Conservation (phyloP, 176 grass and related monocot genomes). For the Pharus latifolius region DNA sequence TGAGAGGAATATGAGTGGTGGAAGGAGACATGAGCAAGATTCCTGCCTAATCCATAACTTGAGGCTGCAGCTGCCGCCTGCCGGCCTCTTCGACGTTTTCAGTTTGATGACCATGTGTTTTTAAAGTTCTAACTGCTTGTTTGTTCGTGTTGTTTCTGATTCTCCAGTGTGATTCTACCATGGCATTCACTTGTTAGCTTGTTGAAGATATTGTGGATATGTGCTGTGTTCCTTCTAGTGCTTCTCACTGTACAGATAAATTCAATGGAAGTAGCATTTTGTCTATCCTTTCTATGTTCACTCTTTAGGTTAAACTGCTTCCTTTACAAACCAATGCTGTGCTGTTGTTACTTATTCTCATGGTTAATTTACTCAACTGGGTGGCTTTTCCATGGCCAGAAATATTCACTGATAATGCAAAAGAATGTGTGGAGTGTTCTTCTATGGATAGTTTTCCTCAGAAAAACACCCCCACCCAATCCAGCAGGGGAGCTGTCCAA, state of each 20-base stretch:
- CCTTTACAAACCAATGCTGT: neutral
- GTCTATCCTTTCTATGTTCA: neutral
- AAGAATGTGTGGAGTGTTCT: neutral
- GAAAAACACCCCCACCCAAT: neutral
- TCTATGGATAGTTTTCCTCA: neutral
- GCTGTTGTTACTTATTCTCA: neutral
- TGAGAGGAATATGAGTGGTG: slow-evolving; percentile 51
- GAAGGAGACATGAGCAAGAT: slow-evolving; percentile 31
- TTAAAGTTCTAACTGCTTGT: neutral
- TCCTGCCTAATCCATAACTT: slow-evolving; percentile 68
- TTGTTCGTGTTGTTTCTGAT: slow-evolving; percentile 21
- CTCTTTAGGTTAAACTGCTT: neutral
- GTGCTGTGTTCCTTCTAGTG: slow-evolving; percentile 1
- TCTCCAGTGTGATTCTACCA: neutral
- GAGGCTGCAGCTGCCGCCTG: slow-evolving; percentile 18
- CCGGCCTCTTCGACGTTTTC: slow-evolving; percentile 20
- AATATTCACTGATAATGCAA: neutral
- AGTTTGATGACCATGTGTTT: slow-evolving; percentile 6
- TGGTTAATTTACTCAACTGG: neutral
- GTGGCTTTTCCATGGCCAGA: neutral
- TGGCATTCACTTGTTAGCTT: neutral
- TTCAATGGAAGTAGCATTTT: neutral
- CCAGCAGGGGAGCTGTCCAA: too few relatives aligned
- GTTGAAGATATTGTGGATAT: neutral
- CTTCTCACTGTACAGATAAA: neutral